These are phyloP conservation scores for Candida krabiensis DNA, from an alignment of 805 yeast species.

Conservation along the genomic window DNA sequence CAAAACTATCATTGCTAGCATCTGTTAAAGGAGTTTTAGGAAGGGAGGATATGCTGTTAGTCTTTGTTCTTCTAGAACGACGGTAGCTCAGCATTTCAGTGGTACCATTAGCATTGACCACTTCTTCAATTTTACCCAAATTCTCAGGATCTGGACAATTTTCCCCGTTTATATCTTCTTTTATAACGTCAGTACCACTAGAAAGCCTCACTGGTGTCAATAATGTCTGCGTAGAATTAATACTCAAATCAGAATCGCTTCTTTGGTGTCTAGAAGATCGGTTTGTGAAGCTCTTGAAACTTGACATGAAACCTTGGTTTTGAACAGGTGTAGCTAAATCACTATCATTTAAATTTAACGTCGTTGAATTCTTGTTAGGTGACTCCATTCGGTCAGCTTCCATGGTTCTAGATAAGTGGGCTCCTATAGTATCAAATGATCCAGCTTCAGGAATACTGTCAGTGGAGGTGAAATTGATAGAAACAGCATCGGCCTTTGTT, in stretches of 20 bases:
- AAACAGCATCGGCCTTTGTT: slow-evolving; percentile 49
- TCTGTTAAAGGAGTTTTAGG: slow-evolving; percentile 22
- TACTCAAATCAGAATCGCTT: slow-evolving; percentile 19
- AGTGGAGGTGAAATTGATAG: slow-evolving; percentile 24
- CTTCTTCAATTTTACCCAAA: slow-evolving; percentile 20
- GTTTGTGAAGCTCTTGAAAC: slow-evolving; percentile 24
- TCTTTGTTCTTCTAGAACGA: slow-evolving; percentile 23
- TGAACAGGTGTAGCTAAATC: slow-evolving; percentile 19
- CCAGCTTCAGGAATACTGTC: slow-evolving; percentile 8
- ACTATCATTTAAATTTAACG: slow-evolving; percentile 13
- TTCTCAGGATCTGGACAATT: slow-evolving; percentile 3
- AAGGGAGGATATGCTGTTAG: slow-evolving; percentile 18
- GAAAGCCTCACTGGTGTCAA: slow-evolving; percentile 12
- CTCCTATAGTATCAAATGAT: slow-evolving; percentile 12
- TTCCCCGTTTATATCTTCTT: slow-evolving; percentile 10
- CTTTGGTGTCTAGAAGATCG: slow-evolving; percentile 20
- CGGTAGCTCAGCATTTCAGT: slow-evolving; percentile 33
- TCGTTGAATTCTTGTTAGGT: slow-evolving; percentile 9
- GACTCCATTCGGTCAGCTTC: slow-evolving; percentile 6
- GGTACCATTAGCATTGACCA: slow-evolving; percentile 22
- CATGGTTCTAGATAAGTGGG: slow-evolving; percentile 11
- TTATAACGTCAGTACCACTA: slow-evolving; percentile 4
- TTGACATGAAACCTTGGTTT: slow-evolving; percentile 18
- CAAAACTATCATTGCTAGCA: slow-evolving; percentile 12
- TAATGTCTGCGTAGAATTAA: slow-evolving; percentile 15